Evolutionary conservation across 768 basidiomycete species (phyloP), one percentile per base, ranked within the genome.

Genomic region (Termitomyces sp.): DNA sequence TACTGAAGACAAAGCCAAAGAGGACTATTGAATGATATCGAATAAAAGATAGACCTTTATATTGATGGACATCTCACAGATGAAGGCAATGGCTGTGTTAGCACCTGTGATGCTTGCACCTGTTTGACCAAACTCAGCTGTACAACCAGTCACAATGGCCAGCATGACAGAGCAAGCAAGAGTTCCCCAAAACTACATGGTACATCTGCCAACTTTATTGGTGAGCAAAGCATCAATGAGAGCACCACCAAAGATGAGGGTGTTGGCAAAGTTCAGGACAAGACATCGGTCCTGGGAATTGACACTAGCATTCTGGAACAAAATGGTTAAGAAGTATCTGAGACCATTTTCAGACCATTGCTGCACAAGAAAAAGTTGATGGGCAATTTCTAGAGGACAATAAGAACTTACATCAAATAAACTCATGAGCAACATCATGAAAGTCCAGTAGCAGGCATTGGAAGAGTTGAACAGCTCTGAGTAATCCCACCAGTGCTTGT

Each of bases 401-500:
- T 4, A 57, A 27, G 41, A 62, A 20, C 69, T 30, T 73, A 81
- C 68, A 16, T 80, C 82, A 57, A 82, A 82, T 63, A 84, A 75
- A 16, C 78, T 79, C 75, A 85, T 81, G 53, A 83, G 68, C 22
- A 83, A 61, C 67, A 82, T 76, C 75, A 80, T 75, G 55, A 72
- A 74, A 13, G 72, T 77, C 56, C 81, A 69, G 63, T 77, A 81
- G 42, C 79, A 73, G 9, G 77, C 76, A 58, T 78, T 79, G 22
- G 68, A 65, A n/a, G 76, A 80, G 52, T 73, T 75, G 67, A 82
- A 75, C 34, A 82, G 74, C 42, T 74, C 80, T 4, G 74, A 75
- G 66, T 81, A 84, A 67, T 85, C 76, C 75, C 78, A 79, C 83
- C 82, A 84, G 51, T 79, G 72, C 66, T 85, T 85, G 66, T 83